phyloP scores from a whole-genome alignment of 169 alveolate genomes.

The Theileria equi region DNA sequence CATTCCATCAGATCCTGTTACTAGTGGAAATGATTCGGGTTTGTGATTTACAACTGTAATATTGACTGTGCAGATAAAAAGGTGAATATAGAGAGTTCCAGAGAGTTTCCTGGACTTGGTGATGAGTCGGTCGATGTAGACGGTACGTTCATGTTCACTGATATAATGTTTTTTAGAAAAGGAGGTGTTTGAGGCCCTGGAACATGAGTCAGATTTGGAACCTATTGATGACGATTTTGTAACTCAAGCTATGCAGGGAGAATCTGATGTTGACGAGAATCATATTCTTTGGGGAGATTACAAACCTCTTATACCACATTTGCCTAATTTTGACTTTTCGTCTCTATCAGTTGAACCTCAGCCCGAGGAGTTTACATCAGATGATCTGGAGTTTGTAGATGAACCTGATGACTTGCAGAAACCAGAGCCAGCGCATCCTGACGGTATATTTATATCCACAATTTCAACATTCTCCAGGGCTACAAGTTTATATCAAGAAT shows the following conservation, averaged over 20 bases:
- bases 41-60: slow-evolving; percentile 20
- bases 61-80: slow-evolving; percentile 32
- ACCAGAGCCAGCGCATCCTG: not conserved
- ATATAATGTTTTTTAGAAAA: slow-evolving; percentile 5
- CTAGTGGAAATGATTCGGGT: slow-evolving; percentile 13
- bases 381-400: not conserved
- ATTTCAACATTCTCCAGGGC: not conserved
- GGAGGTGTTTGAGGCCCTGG: slow-evolving; percentile 69
- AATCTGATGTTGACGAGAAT: slow-evolving; percentile 58
- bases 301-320: slow-evolving; percentile 38
- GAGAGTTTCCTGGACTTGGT: slow-evolving; percentile 41
- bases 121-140: slow-evolving; percentile 13
- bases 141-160: not conserved
- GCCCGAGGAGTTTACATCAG: not conserved
- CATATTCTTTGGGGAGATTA: slow-evolving; percentile 66
- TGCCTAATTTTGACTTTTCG: not conserved
- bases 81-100: slow-evolving; percentile 10
- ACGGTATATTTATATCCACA: not conserved
- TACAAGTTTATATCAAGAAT: not conserved
- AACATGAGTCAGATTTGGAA: slow-evolving; percentile 61
- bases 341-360: not conserved
- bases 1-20: slow-evolving; percentile 32
- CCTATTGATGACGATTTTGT: slow-evolving; percentile 75
- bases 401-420: not conserved
- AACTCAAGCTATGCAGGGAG: slow-evolving; percentile 63